Evolutionary conservation across 768 basidiomycete species (phyloP).

Genomic region (Rhodotorula paludigena): DNA sequence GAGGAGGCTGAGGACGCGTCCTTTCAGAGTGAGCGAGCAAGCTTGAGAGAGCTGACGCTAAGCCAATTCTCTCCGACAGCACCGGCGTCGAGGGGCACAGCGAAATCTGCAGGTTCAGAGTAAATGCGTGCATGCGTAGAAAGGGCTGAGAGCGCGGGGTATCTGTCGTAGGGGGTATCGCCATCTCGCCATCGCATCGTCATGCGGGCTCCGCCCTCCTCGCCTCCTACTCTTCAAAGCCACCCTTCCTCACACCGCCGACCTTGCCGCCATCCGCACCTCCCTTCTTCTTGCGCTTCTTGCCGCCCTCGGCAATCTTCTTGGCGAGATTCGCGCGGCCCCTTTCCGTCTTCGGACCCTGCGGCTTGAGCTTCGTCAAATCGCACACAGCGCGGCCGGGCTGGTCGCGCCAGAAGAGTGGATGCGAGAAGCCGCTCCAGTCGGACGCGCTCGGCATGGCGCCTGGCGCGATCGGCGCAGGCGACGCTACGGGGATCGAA

Average conservation of each 20-base stretch:
- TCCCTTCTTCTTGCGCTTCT: neutral
- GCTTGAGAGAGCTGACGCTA: too few relatives aligned
- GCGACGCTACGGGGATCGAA: neutral
- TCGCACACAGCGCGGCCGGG: neutral
- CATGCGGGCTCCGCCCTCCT: too few relatives aligned
- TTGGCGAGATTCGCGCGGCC: neutral
- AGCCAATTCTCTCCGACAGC: too few relatives aligned
- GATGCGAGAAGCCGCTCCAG: slow-evolving; percentile 22
- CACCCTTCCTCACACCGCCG: neutral
- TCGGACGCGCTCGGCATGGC: neutral
- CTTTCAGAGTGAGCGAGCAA: too few relatives aligned
- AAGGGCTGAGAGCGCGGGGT: too few relatives aligned
- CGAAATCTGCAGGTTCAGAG: too few relatives aligned
- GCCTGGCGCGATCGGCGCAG: neutral
- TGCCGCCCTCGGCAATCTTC: slow-evolving; percentile 5
- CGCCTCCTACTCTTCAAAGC: neutral
- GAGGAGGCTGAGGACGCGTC: too few relatives aligned
- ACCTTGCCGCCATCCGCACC: neutral
- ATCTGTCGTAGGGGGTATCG: too few relatives aligned
- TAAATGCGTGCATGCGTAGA: too few relatives aligned
- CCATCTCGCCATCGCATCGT: too few relatives aligned
- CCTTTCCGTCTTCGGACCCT: slow-evolving; percentile 10
- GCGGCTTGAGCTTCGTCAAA: neutral
- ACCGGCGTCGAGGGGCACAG: too few relatives aligned
- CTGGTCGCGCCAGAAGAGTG: slow-evolving; percentile 10